These are phyloP conservation scores for Globisporangium radiosum DNA, from an alignment of 352 stramenopile species.

Conservation along the genomic window DNA sequence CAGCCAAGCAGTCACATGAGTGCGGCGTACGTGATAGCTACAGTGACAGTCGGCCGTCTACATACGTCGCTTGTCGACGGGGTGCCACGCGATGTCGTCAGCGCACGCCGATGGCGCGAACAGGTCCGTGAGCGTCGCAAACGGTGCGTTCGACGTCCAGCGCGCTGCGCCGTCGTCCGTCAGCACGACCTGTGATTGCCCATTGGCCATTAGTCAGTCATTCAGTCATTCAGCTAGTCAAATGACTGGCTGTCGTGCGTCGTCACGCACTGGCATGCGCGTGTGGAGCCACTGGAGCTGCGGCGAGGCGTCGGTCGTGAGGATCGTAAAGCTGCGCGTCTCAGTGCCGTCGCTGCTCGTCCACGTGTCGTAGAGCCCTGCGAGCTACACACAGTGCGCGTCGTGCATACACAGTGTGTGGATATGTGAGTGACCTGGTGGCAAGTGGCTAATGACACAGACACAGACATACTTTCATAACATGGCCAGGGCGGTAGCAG, in stretches of 20 bases:
- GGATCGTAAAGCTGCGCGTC: constrained; percentile 82
- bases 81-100: constrained; percentile 60
- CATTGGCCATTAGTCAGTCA: background rate
- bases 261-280: constrained; percentile 59
- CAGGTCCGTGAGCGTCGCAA: constrained; percentile 45
- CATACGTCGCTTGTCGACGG: constrained; percentile 68
- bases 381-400: constrained; percentile 39
- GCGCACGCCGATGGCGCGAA: constrained; percentile 36
- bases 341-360: constrained; percentile 48
- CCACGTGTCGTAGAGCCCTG: constrained; percentile 84
- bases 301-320: constrained; percentile 69
- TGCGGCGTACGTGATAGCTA: too few species aligned
- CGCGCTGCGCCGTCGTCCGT: constrained; percentile 43
- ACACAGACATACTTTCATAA: constrained; percentile 38
- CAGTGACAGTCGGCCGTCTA: background rate
- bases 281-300: constrained; percentile 82
- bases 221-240: too few species aligned
- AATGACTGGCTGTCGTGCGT: background rate
- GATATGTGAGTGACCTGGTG: too few species aligned
- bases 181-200: constrained; percentile 50
- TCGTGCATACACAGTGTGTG: too few species aligned
- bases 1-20: background rate
- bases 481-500: constrained; percentile 38
- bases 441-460: too few species aligned
- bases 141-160: constrained; percentile 66